A percentile compares a stretch with the other conserved stretches of the same genome.
Evolutionary conservation across 148 eudicot genomes (phyloP).

Genomic region (Dianthus caryophyllus): DNA sequence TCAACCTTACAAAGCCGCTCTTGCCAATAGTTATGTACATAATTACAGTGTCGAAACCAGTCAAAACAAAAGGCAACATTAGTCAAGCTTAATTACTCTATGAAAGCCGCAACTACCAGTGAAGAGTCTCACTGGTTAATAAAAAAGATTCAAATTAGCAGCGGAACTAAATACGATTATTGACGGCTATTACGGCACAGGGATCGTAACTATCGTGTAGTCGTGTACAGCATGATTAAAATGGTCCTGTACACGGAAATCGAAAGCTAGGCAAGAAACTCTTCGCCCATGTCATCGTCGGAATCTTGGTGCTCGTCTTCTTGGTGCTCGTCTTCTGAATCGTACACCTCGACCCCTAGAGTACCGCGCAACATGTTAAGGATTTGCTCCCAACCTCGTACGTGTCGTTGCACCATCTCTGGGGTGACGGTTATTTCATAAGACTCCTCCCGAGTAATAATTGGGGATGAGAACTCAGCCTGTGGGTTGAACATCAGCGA

Average conservation of each 20-base stretch:
- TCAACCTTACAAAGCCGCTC: background rate
- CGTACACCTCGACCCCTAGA: slow-evolving; percentile 38
- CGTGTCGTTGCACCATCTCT: slow-evolving; percentile 33
- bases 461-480: slow-evolving; percentile 19
- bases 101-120: background rate
- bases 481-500: slow-evolving; percentile 42
- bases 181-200: background rate
- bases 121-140: slow-evolving; percentile 12
- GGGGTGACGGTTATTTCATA: slow-evolving; percentile 25
- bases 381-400: slow-evolving; percentile 55
- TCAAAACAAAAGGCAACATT: background rate
- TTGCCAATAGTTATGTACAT: slow-evolving; percentile 10
- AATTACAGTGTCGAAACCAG: background rate
- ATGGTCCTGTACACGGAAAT: slow-evolving; percentile 6
- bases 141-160: background rate
- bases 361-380: slow-evolving; percentile 43
- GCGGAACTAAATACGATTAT: slow-evolving; percentile 5
- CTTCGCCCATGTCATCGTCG: slow-evolving; percentile 36
- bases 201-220: slow-evolving; percentile 3
- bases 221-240: background rate
- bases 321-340: slow-evolving; percentile 31
- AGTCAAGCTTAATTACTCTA: background rate
- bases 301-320: slow-evolving; percentile 34
- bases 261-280: slow-evolving; percentile 18
- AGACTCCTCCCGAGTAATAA: slow-evolving; percentile 18